Evolutionary conservation across 2,329 filamentous ascomycete species (phyloP), one percentile per base, ranked within the genome.

Genomic region (Talaromyces sp.): DNA sequence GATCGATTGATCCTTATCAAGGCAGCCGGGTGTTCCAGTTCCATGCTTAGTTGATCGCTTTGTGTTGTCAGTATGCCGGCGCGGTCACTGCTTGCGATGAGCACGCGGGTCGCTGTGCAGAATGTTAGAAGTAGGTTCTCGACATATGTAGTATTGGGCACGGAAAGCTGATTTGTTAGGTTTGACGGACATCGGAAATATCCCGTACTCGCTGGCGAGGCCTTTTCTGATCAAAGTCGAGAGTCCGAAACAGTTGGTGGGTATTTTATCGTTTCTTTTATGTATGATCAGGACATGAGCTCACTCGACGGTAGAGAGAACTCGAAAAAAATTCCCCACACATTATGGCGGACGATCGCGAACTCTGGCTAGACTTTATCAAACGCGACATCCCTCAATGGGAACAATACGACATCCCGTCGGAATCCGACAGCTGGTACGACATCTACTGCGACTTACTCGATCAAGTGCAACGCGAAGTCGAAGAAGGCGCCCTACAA

Each of bases 341-440:
- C 68, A 84, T 97, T 61, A 82, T 86, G 67, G 87, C 87, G 43
- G 83, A 90, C 64, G 88, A 88, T 45, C 84, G 81, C 22, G 90
- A 93, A 70, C 81, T 94, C 67, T 97, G 94, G 94, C 79, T 87
- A 49, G 85, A 86, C 33, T 86, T 97, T 72, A 95, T 98, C 76
- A 85, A 86, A 61, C 86, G 88, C 57, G 88, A 97, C 71, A 91
- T 97, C 67, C 87, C 88, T 1, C 80, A 86, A 64, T 89, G 87
- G 76, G 82, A 88, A 49, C 87, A 90, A 73, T 85, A 86, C 31
- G 86, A 88, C 69, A 81, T 86, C 27, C 90, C 91, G 0, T 83
- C 84, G 63, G 84, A 91, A 68, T 86, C 89, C 0, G 81, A 82
- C 41, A 87, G 87, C 66, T 97, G 93, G 93, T 87, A 89, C 74